A percentile compares a stretch with the other conserved stretches of the same genome.
These are phyloP conservation scores for Aspergillus pseudoterreus DNA, from an alignment of 2,329 filamentous ascomycete species.

Conservation along the genomic window DNA sequence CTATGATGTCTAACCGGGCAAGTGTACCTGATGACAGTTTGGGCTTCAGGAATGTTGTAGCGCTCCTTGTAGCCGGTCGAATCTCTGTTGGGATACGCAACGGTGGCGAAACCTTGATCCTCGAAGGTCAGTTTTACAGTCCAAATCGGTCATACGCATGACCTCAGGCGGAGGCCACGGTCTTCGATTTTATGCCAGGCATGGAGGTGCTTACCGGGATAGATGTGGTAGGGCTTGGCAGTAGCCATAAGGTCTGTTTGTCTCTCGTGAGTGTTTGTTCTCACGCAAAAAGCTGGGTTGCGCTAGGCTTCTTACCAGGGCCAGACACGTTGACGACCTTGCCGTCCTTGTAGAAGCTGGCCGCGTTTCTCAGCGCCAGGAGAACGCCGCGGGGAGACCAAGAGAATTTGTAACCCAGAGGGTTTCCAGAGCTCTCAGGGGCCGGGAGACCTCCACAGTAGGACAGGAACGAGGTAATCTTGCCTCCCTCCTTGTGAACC, in stretches of 20 bases:
- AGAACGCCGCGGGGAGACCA: constrained; percentile 79
- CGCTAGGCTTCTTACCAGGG: constrained; percentile 31
- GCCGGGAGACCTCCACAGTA: constrained; percentile 80
- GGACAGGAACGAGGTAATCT: constrained; percentile 74
- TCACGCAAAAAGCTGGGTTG: no score
- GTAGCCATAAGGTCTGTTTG: constrained; percentile 67
- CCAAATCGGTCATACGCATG: no score
- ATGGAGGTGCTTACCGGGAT: constrained; percentile 46
- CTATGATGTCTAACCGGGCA: no score
- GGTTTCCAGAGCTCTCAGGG: constrained; percentile 77
- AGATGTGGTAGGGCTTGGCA: constrained; percentile 88
- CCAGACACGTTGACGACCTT: constrained; percentile 64
- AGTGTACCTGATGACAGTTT: constrained; percentile 63
- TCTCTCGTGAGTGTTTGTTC: no score
- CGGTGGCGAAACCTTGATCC: constrained; percentile 68
- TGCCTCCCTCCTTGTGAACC: constrained; percentile 83
- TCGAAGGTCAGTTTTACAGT: no score
- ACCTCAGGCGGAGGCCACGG: no score
- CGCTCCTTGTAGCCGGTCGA: constrained; percentile 81
- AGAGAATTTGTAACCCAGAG: constrained; percentile 89
- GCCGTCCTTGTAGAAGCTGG: constrained; percentile 76
- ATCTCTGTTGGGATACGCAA: constrained; percentile 92
- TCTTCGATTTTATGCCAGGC: no score
- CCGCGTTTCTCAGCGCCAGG: constrained; percentile 80
- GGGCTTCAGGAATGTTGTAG: constrained; percentile 85